These are phyloP conservation scores for Lactarius evosmus DNA, from an alignment of 768 basidiomycete species.

Conservation along the genomic window DNA sequence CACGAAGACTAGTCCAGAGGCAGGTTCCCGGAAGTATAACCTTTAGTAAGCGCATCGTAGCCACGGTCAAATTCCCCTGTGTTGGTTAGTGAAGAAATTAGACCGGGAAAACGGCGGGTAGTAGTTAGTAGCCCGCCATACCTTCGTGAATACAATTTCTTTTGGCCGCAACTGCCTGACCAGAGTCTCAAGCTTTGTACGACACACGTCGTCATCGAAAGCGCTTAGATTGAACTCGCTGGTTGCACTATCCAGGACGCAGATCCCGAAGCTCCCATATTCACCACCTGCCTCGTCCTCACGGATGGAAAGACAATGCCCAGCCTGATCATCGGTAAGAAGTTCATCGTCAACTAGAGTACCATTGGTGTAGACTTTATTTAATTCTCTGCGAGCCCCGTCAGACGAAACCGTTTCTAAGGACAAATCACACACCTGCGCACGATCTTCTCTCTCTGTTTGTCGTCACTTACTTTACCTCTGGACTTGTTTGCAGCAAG, in stretches of 20 bases:
- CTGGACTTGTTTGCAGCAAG: conserved; percentile 65
- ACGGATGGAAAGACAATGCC: conserved; percentile 89
- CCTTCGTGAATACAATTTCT: conserved; percentile 89
- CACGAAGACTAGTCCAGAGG: conserved; percentile 83
- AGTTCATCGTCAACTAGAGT: conserved; percentile 90
- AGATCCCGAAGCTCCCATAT: conserved; percentile 71
- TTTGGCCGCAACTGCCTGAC: conserved; percentile 89
- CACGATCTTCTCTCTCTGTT: conserved; percentile 83
- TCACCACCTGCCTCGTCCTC: conserved; percentile 47
- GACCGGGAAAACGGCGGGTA: neutral
- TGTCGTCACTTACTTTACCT: conserved; percentile 45
- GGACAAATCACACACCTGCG: conserved; percentile 47
- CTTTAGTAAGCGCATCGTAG: conserved; percentile 81
- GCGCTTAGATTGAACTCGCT: conserved; percentile 89
- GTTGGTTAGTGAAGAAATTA: conserved; percentile 7
- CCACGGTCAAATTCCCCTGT: conserved; percentile 82
- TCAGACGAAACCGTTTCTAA: conserved; percentile 7
- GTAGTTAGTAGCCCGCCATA: conserved; percentile 33
- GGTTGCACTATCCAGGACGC: conserved; percentile 90
- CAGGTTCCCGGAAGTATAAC: conserved; percentile 74
- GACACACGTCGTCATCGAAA: conserved; percentile 89
- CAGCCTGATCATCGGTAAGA: conserved; percentile 88
- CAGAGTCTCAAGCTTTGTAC: conserved; percentile 90
- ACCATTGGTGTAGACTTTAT: conserved; percentile 95
- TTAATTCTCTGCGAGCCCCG: conserved; percentile 60